Evolutionary conservation across 2,329 filamentous ascomycete genomes (phyloP).

Genomic region (Arthrobotrys entomopaga): DNA sequence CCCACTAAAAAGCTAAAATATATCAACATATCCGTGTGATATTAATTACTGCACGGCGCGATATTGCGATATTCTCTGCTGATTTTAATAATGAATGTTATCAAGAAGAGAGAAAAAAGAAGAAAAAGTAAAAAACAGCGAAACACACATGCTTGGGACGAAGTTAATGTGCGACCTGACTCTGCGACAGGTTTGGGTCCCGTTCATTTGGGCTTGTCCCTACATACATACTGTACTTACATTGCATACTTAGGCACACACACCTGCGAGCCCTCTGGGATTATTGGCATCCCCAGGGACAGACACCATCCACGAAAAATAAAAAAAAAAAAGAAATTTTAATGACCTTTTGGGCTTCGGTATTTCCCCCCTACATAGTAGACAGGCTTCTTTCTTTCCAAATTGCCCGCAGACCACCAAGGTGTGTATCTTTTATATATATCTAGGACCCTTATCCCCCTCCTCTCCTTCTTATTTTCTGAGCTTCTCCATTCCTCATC

Average conservation of each 20-base stretch:
- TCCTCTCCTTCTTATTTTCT: constrained; percentile 6
- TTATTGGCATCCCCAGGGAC: constrained; percentile 26
- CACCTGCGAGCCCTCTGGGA: constrained; percentile 1
- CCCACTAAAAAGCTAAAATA: constrained; percentile 50
- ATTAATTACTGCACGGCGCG: constrained; percentile 39
- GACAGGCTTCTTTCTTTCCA: constrained; percentile 10
- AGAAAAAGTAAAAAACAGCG: constrained; percentile 14
- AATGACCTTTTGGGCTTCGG: constrained; percentile 40
- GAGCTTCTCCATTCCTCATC: constrained; percentile 21
- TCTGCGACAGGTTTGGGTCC: constrained; percentile 27
- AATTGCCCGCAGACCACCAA: constrained; percentile 17
- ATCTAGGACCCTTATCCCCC: constrained; percentile 51
- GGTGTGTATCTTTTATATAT: constrained; percentile 44
- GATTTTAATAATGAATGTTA: constrained; percentile 43
- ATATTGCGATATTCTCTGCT: constrained; percentile 53
- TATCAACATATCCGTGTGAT: constrained; percentile 21
- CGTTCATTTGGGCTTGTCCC: constrained; percentile 2
- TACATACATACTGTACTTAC: no score
- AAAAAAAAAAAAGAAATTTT: no score
- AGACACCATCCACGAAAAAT: constrained; percentile 50
- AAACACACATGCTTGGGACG: not conserved
- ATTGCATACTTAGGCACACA: no score
- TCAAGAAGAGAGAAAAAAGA: constrained; percentile 35
- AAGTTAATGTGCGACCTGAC: constrained; percentile 49
- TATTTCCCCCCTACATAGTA: constrained; percentile 41